Evolutionary conservation across 345 rosid genomes (phyloP), one percentile per base, ranked within the genome.

Genomic region (Camelina hispida): DNA sequence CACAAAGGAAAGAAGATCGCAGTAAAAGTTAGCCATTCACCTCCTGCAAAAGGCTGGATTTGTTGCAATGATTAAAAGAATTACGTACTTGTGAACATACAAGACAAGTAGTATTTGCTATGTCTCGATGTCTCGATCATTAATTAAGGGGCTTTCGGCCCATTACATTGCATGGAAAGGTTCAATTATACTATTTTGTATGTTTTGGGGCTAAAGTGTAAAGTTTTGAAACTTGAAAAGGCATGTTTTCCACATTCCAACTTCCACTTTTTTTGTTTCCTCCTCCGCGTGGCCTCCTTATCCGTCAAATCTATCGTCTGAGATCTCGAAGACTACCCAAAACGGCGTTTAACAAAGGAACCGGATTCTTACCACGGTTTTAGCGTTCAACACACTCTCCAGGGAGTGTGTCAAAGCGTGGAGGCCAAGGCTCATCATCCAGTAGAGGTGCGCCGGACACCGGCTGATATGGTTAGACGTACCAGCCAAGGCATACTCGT

Each of bases 351-450:
- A 7, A n/a, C 23, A 11, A 68, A 68, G 42, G 42, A 17, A 46
- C 15, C 15, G 15, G 37, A 43, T 43, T 15, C n/a, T 43, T 38
- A 38, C 42, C 11, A 10, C 42, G 9, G 2, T 38, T 38, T 38
- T 10, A 38, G 43, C 4, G 11, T 10, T 38, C 43, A 9, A 4
- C 43, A 11, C 3, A 8, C 43, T 38, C 43, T 38, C 76, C 68
- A 23, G 7, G 61, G 2, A 62, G 76, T 52, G 68, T 38, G 43
- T 6, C 76, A 15, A 72, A 52, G 44, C 76, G 12, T 52, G 54
- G 30, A 13, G 69, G 62, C 34, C 76, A 72, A 62, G 62, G 62
- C 20, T 7, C 68, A 51, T 4, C 16, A 40, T 51, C 69, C n/a
- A 51, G 6, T 30, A 13, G 2, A 61, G 68, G 60, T 61, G 6